phyloP scores from a whole-genome alignment of 441 rosid genomes.

The Biscutella laevigata region DNA sequence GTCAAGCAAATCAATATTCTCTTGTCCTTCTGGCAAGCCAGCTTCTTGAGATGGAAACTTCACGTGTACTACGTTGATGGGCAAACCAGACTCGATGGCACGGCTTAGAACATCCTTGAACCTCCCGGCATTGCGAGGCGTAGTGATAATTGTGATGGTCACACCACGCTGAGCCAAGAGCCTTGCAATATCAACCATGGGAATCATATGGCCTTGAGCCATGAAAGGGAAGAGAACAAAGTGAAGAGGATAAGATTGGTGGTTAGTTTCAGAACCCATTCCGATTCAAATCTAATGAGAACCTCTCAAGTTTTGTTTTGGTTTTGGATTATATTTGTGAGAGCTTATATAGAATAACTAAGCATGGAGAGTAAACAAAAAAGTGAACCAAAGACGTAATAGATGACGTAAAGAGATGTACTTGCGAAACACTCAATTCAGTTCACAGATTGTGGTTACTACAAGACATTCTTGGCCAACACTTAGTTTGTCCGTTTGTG shows the following conservation, averaged over 20 bases:
- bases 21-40: conserved; percentile 27
- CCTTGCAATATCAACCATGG: conserved; percentile 24
- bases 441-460: conserved; percentile 12
- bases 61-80: conserved; percentile 16
- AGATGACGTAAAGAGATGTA: conserved; percentile 18
- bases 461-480: conserved; percentile 12
- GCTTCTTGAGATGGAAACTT: conserved; percentile 24
- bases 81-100: conserved; percentile 16
- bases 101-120: conserved; percentile 13
- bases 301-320: conserved; percentile 9
- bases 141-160: conserved; percentile 9
- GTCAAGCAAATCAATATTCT: conserved; percentile 18
- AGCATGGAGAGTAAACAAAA: conserved; percentile 9
- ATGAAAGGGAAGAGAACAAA: conserved; percentile 27
- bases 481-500: conserved; percentile 15
- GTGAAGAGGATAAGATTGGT: conserved; percentile 9
- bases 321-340: neutral
- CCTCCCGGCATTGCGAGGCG: conserved; percentile 21
- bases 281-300: neutral
- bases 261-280: conserved; percentile 8
- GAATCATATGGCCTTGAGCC: conserved; percentile 30
- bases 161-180: conserved; percentile 23
- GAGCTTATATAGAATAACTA: conserved; percentile 6
- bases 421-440: conserved; percentile 9
- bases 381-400: conserved; percentile 8